phyloP scores from a whole-genome alignment of 2,329 filamentous ascomycete species.

The Fusarium pininemorale region DNA sequence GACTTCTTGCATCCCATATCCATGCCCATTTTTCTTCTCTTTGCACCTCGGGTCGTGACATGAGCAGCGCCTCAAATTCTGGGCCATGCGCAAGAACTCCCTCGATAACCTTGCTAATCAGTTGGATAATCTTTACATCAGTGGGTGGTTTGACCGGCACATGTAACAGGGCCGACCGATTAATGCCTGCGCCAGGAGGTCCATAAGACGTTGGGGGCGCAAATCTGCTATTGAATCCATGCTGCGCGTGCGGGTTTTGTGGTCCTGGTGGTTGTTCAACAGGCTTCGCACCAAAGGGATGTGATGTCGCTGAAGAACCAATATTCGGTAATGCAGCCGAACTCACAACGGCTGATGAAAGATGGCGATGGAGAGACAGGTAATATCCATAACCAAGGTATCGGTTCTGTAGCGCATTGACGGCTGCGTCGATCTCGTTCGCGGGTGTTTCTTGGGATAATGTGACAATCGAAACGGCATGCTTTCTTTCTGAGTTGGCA shows the following conservation, averaged over 20 bases:
- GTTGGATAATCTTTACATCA: conserved; percentile 79
- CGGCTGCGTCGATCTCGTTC: conserved; percentile 82
- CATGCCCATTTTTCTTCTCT: conserved; percentile 91
- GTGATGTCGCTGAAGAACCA: conserved; percentile 56
- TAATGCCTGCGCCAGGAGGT: conserved; percentile 52
- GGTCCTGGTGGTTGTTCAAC: conserved; percentile 56
- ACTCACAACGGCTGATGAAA: conserved; percentile 76
- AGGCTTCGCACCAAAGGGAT: conserved; percentile 82
- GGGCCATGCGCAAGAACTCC: conserved; percentile 80
- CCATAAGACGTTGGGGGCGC: conserved; percentile 79
- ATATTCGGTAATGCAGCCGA: conserved; percentile 49
- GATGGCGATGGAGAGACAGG: conserved; percentile 80
- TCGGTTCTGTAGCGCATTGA: conserved; percentile 80
- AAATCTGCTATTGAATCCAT: conserved; percentile 68
- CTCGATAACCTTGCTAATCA: conserved; percentile 91
- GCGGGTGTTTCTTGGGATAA: conserved; percentile 82
- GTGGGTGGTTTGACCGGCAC: conserved; percentile 79
- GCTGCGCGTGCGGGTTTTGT: conserved; percentile 52
- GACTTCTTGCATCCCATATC: conserved; percentile 86
- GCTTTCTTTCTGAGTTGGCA: conserved; percentile 70
- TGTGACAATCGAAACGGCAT: conserved; percentile 80
- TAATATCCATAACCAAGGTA: conserved; percentile 89
- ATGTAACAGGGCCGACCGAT: conserved; percentile 62
- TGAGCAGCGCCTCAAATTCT: conserved; percentile 90
- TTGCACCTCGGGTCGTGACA: conserved; percentile 86